Base-by-base conservation (phyloP, 345 rosid species). In the Aquilaria sinensis region DNA sequence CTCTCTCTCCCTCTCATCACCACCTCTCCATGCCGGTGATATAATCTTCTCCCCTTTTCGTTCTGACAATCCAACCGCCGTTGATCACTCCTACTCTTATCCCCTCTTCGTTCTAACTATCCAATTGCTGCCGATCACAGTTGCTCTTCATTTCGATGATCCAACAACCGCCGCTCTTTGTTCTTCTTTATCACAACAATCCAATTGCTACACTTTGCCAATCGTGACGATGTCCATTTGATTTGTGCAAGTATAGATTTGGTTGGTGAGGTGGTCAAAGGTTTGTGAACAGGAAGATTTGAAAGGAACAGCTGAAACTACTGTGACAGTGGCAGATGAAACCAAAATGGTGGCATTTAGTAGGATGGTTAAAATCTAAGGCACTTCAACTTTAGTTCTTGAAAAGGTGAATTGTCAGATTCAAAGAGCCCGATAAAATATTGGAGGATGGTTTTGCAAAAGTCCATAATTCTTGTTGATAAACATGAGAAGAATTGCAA, bases 251-350 rank as follows among this genome's bases (percentile, higher is more conserved):
- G 70, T 93, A 93, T 72, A 94, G 85, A 53, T 77, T 86, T 53
- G 98, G 98, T 57, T 93, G 98, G 98, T 74, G 95, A 70, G 96
- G 98, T 54, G 98, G 98, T 70, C 66, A 73, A 72, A 88, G 98
- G 98, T 85, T 86, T 62, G 86, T 94, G 31, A 86, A 81, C 65
- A 83, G 96, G 79, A 86, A 88, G 78, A 77, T 80, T 60, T 78
- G 77, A 75, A 83, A 73, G 71, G 95, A 90, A 70, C 98, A 93
- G 74, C 70, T 88, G 96, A 90, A 88, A 74, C 60, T 80, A 63
- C 57, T 77, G 30, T 94, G 92, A 53, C 98, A 84, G 74, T 94
- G 92, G 60, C 98, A 84, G 72, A 45, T 84, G 43, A 90, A 80
- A 59, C 90, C 97, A 0, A 78, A 71, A 70, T 77, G 78, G 56